A percentile compares a stretch with the other conserved stretches of the same genome.
Conservation (phyloP, 73 alveolate genomes). For the Tetrahymena elliotti region DNA sequence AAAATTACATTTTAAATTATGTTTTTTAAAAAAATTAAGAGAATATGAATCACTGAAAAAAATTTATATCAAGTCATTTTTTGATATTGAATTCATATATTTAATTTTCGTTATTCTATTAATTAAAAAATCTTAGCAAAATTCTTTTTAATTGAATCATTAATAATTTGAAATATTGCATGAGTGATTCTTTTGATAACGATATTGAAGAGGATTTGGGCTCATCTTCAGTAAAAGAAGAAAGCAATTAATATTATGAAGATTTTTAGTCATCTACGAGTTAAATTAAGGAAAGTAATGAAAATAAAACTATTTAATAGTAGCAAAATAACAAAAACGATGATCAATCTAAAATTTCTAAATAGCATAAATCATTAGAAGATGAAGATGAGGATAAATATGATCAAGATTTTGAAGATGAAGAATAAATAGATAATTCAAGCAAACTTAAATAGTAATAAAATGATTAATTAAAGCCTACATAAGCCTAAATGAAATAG, state of each 20-base stretch:
- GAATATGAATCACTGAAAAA: not conserved
- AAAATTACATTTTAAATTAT: too few relatives aligned
- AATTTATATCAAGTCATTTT: too few relatives aligned
- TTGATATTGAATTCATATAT: too few relatives aligned
- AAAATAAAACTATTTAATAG: not conserved
- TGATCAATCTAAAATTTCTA: not conserved
- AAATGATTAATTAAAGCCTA: not conserved
- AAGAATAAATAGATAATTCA: not conserved
- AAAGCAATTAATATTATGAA: not conserved
- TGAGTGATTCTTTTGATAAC: not conserved
- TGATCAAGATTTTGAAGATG: not conserved
- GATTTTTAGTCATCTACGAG: not conserved
- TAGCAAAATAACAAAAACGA: not conserved
- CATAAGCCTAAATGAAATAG: not conserved
- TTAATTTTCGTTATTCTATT: not conserved
- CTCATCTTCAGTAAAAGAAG: not conserved
- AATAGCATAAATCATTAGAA: not conserved
- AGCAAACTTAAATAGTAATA: not conserved
- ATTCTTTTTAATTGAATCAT: not conserved
- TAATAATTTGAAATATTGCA: not conserved
- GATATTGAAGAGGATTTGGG: not conserved
- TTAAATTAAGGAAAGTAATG: not conserved
- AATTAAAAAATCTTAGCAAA: not conserved
- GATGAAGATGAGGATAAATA: not conserved
- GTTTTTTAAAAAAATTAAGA: too few relatives aligned